These are phyloP conservation scores for Cytospora piceicola DNA, from an alignment of 2,329 filamentous ascomycete species.

Conservation along the genomic window DNA sequence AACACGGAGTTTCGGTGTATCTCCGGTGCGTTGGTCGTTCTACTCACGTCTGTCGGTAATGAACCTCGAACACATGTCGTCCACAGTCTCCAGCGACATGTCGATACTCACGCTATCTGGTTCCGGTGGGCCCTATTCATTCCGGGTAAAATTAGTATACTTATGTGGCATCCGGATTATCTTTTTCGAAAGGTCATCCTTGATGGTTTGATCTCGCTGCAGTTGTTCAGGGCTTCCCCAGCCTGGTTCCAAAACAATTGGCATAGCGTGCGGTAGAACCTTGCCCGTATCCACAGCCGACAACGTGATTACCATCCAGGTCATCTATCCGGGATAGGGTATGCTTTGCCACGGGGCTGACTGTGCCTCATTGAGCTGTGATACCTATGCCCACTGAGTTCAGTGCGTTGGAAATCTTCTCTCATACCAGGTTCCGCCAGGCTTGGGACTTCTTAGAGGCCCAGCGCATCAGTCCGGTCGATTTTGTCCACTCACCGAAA, in stretches of 20 bases:
- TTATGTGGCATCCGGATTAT: conserved; percentile 45
- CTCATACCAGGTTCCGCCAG: conserved; percentile 47
- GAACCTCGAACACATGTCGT: conserved; percentile 23
- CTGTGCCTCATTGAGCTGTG: too few relatives aligned
- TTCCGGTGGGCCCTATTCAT: conserved; percentile 16
- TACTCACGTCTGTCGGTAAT: conserved; percentile 27
- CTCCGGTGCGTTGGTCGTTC: conserved; percentile 26
- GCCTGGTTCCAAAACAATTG: conserved; percentile 45
- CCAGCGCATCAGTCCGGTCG: conserved; percentile 48
- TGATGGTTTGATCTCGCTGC: conserved; percentile 43
- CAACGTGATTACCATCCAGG: not conserved
- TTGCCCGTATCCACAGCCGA: conserved; percentile 34
- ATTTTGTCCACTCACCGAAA: conserved; percentile 55
- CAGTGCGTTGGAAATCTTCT: conserved; percentile 49
- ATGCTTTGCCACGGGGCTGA: conserved; percentile 37
- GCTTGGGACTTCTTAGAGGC: conserved; percentile 48
- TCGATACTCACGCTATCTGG: conserved; percentile 2
- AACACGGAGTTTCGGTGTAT: conserved; percentile 21
- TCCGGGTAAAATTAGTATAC: conserved; percentile 7
- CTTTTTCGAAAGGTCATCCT: conserved; percentile 43
- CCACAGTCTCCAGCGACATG: conserved; percentile 18
- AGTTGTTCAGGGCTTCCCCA: conserved; percentile 42
- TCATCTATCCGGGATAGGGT: conserved; percentile 4
- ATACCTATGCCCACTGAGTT: conserved; percentile 55
- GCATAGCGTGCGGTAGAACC: conserved; percentile 46